These are phyloP conservation scores for Condylostoma magnum DNA, from an alignment of 169 alveolate species.

Conservation along the genomic window DNA sequence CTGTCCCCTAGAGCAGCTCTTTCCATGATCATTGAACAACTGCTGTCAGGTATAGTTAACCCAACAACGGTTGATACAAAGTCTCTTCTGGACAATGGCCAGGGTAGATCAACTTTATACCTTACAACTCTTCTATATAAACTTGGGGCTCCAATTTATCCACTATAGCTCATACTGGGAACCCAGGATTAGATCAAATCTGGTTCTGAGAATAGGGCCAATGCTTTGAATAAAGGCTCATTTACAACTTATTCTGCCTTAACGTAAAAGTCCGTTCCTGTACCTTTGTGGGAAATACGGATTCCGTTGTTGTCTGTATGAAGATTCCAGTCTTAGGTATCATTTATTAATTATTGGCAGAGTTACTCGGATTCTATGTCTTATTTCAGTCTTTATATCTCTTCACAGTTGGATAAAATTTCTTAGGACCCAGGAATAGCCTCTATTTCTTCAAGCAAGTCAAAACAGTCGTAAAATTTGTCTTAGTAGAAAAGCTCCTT, in stretches of 20 bases:
- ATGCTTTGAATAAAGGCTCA: background rate
- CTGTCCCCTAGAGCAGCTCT: background rate
- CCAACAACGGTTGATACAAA: slow-evolving; percentile 22
- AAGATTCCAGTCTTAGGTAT: slow-evolving; percentile 3
- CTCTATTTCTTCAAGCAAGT: no score
- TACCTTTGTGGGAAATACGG: slow-evolving; percentile 14
- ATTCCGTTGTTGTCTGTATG: slow-evolving; percentile 3
- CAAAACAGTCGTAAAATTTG: no score
- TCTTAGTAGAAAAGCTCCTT: no score
- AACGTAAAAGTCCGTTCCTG: background rate
- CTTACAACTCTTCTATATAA: slow-evolving; percentile 17
- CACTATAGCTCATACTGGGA: background rate
- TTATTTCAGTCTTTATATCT: no score
- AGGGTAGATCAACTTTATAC: slow-evolving; percentile 10
- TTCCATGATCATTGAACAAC: background rate
- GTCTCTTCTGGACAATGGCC: slow-evolving; percentile 11
- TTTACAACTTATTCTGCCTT: slow-evolving; percentile 6
- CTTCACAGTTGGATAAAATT: no score
- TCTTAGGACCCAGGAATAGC: no score
- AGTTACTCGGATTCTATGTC: no score
- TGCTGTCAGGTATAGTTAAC: slow-evolving; percentile 1
- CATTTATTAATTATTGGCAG: background rate
- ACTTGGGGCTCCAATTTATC: background rate
- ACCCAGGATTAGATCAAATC: slow-evolving; percentile 21
- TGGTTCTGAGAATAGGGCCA: slow-evolving; percentile 25